A percentile compares a stretch with the other conserved stretches of the same genome.
Conservation (phyloP, 352 stramenopile species). For the Globisporangium carolinianum region DNA sequence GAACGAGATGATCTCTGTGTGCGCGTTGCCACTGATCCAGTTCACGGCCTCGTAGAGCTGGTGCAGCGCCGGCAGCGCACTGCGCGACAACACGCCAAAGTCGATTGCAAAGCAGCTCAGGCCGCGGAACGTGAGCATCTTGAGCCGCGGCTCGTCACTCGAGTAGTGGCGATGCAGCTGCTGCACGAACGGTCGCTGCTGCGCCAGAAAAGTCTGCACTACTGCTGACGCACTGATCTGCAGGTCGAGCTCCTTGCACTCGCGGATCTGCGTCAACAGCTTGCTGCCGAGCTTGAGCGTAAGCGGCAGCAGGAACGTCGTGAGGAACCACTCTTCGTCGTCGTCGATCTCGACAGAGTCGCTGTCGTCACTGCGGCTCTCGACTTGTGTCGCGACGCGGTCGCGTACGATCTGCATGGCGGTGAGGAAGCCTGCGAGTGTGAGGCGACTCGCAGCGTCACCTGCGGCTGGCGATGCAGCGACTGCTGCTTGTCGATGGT, state of each 20-base stretch:
- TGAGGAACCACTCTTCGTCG: conserved; percentile 60
- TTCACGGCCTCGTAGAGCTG: conserved; percentile 56
- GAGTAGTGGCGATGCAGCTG: conserved; percentile 54
- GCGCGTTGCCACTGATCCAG: conserved; percentile 56
- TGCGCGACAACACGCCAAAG: conserved; percentile 30
- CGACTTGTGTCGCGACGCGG: conserved; percentile 34
- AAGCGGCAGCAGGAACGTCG: conserved; percentile 44
- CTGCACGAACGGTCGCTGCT: conserved; percentile 35
- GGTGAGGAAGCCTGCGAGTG: conserved; percentile 34
- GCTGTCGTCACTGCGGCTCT: conserved; percentile 15
- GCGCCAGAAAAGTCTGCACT: conserved; percentile 20
- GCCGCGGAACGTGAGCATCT: conserved; percentile 50
- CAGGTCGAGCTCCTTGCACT: conserved; percentile 50
- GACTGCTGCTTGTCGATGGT: conserved; percentile 18
- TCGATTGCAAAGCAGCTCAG: conserved; percentile 38
- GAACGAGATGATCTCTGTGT: conserved; percentile 60
- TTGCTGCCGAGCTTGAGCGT: conserved; percentile 34
- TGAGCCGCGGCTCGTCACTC: conserved; percentile 27
- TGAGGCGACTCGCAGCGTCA: conserved; percentile 17
- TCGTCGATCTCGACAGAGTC: conserved; percentile 34
- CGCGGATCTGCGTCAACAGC: conserved; percentile 37
- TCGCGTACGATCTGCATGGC: conserved; percentile 58
- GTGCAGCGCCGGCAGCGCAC: conserved; percentile 27
- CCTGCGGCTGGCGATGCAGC: background rate
- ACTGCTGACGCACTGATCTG: conserved; percentile 14